A percentile compares a stretch with the other conserved stretches of the same genome.
These are phyloP conservation scores for Casuarina equisetifolia DNA, from an alignment of 306 rosid genomes.

Conservation along the genomic window DNA sequence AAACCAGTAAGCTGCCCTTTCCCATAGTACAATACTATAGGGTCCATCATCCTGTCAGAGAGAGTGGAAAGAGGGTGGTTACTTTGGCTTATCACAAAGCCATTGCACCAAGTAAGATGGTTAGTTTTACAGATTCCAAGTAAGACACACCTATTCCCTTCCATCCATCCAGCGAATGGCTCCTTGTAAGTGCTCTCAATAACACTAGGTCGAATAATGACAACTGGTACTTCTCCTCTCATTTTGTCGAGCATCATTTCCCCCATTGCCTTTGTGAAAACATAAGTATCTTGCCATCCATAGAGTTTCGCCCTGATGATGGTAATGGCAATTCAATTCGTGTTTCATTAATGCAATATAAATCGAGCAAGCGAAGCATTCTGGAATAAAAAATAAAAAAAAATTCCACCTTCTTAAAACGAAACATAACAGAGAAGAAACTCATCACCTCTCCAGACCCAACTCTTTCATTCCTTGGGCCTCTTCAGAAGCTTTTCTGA, in stretches of 20 bases:
- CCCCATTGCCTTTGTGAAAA: conserved; percentile 98
- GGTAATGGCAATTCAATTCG: background rate
- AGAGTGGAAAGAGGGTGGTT: background rate
- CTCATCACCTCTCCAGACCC: conserved; percentile 66
- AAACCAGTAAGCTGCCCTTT: conserved; percentile 92
- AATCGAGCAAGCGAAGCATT: background rate
- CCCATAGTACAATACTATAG: conserved; percentile 87
- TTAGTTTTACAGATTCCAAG: background rate
- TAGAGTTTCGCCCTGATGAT: conserved; percentile 60
- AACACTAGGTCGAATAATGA: conserved; percentile 88
- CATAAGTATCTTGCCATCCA: conserved; percentile 99
- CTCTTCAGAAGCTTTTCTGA: conserved; percentile 44
- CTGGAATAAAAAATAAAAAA: background rate
- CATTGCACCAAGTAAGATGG: conserved; percentile 12
- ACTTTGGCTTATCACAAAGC: conserved; percentile 22
- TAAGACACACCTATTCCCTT: conserved; percentile 76
- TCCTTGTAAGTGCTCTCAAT: conserved; percentile 88
- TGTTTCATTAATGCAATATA: background rate
- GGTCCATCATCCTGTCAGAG: conserved; percentile 86
- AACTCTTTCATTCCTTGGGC: conserved; percentile 82
- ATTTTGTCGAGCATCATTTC: conserved; percentile 84
- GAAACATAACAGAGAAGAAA: background rate
- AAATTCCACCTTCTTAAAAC: too few relatives aligned
- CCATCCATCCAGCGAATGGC: conserved; percentile 99
- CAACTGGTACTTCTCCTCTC: conserved; percentile 83